These are phyloP conservation scores for Rhizopogon sp. DNA, from an alignment of 768 basidiomycete genomes.

Conservation along the genomic window DNA sequence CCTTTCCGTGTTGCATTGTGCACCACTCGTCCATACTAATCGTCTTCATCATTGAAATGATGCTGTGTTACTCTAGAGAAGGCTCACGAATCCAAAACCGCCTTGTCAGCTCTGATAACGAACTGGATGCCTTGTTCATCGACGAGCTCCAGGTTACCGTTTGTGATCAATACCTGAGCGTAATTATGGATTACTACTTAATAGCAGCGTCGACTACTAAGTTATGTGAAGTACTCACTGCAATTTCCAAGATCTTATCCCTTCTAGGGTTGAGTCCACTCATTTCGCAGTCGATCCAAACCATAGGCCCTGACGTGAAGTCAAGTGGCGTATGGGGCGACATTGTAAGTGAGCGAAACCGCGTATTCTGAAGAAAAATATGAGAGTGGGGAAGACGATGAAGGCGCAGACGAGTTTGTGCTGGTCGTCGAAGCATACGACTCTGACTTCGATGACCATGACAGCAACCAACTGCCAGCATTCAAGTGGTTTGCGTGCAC, in stretches of 20 bases:
- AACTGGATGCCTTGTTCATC: constrained; percentile 71
- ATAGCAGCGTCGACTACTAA: neutral
- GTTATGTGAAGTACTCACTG: constrained; percentile 34
- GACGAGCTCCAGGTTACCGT: constrained; percentile 75
- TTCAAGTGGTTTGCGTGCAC: no score
- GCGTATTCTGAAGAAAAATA: neutral
- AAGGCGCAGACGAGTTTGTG: neutral
- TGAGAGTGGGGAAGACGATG: neutral
- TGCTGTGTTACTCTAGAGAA: neutral
- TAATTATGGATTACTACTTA: neutral
- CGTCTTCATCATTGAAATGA: neutral
- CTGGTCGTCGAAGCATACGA: neutral
- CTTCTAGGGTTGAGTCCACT: constrained; percentile 65
- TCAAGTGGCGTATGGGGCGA: constrained; percentile 29
- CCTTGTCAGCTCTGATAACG: constrained; percentile 70
- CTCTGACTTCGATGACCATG: no score
- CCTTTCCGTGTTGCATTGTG: constrained; percentile 70
- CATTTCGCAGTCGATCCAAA: constrained; percentile 90
- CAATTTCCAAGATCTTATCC: constrained; percentile 79
- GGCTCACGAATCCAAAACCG: constrained; percentile 59
- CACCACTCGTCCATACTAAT: constrained; percentile 88
- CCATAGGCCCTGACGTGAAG: constrained; percentile 59
- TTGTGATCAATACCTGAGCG: constrained; percentile 74
- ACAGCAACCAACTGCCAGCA: no score
- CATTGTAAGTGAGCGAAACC: neutral